Evolutionary conservation across 768 basidiomycete species (phyloP).

Genomic region (Naganishia antarctica): DNA sequence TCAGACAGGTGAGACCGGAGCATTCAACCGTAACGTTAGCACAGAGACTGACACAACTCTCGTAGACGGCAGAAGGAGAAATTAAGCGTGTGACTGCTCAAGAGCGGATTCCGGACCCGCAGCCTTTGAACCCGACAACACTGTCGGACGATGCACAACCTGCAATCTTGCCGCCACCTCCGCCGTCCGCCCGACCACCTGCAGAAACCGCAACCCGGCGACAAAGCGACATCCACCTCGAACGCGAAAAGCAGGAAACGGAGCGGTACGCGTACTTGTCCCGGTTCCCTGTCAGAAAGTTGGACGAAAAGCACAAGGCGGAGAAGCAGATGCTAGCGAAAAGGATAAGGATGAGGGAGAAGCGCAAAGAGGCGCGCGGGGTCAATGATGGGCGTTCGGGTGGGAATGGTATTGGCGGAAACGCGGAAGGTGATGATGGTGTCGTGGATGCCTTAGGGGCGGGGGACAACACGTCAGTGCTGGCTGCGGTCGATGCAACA

Average conservation of each 20-base stretch:
- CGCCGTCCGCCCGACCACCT: neutral
- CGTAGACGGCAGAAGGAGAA: too few species aligned
- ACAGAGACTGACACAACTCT: too few species aligned
- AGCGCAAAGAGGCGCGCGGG: neutral
- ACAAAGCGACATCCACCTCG: neutral
- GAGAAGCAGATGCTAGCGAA: neutral
- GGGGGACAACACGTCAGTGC: too few species aligned
- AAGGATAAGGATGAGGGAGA: neutral
- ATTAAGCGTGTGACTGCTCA: too few species aligned
- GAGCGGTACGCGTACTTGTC: neutral
- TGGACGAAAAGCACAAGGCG: neutral
- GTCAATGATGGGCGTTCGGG: neutral
- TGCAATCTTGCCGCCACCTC: too few species aligned
- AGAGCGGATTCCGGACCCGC: too few species aligned
- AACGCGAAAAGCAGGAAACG: neutral
- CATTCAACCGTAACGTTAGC: too few species aligned
- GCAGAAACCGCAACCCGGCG: neutral
- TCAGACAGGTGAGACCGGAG: conserved; percentile 2
- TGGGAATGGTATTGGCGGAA: neutral
- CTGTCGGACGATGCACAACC: too few species aligned
- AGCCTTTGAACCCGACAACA: too few species aligned
- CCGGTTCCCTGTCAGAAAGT: neutral
- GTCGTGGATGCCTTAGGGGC: too few species aligned
- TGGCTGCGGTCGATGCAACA: too few species aligned
- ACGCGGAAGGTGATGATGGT: neutral